Base-by-base conservation (phyloP, 805 yeast species). In the Monosporozyma aerobia region DNA sequence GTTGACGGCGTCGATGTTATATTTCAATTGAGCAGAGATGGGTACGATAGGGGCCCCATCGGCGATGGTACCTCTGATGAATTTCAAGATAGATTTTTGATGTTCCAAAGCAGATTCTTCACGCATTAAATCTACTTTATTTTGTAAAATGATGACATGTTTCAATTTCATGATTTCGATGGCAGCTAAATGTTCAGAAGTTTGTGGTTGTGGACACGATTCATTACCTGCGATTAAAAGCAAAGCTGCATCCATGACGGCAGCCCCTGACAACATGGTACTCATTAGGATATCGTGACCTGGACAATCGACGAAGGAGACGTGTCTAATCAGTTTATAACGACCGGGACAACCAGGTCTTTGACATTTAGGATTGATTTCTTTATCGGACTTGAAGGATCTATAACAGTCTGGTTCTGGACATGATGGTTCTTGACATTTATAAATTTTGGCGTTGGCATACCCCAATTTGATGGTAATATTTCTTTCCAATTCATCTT, bases 261-360 rank as follows among this genome's bases (percentile, higher is more conserved):
- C 99, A 39, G 99, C 99, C 70, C 99, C 99, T 47, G 98, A 90
- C 81, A 94, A 83, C 99, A 94, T 94, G 60, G 99, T 94, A 80
- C 97, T 90, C 99, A 94, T 94, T 72, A 94, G 84, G 77, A 94
- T 95, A 78, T 94, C 99, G 87, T 94, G 99, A 72, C 99, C 99
- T 56, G 99, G 99, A 78, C 99, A 95, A 78, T 94, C 99, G 56
- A 95, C 99, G 65, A 95, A 95, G 10, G 97, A 89, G 51, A 94
- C 99, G 70, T 94, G 99, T 74, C 99, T 89, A 44, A 90, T 82
- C 62, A 94, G 79, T 64, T 81, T 80, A 73, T 90, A 90, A 69
- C 96, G 87, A 52, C 96, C 95, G n/a, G 70, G 71, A 72, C 96
- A 89, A 10, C 94, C 96, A 58, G 84, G 83, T 62, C 88, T 81